Evolutionary conservation across 352 stramenopile genomes (phyloP), one percentile per base, ranked within the genome.

Genomic region (Globisporangium perplexum): DNA sequence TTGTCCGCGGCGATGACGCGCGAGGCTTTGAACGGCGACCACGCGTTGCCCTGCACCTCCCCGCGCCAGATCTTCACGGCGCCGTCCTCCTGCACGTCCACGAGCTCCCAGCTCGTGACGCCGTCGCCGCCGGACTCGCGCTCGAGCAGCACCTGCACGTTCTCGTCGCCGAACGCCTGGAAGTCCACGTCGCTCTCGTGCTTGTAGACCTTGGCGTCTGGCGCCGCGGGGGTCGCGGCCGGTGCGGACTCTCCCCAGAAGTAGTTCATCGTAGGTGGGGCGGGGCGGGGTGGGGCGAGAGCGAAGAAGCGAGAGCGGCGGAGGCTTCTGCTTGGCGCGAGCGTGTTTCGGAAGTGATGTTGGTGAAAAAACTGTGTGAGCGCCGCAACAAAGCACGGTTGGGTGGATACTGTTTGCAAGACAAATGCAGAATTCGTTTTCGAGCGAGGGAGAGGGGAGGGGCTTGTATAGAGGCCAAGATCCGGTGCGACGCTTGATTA

Each of bases 91-190:
- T 70, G 47, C 23, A 83, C 69, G 45, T 87, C 72, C 23, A 88
- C 69, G 51, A 90, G 53, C 43, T 84, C 72, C 83, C 83, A 93
- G 36, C 66, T 82, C 14, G 79, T 90, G 33, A 88, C 72, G 22
- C 75, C 69, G 65, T 90, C 80, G 2, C 71, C 57, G 38, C 77
- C 79, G 23, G 72, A 70, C 72, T 89, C 58, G 42, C 81, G 78
- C 20, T 63, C 62, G 0, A 90, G 67, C 46, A 93, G 63, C 42
- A 89, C 72, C 54, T 77, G 57, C 47, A 93, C 69, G 59, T 65
- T 88, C 50, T 90, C 74, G 36, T 86, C 69, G 43, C 72, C 76
- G 47, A 77, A 88, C 4, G 72, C 67, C 33, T 71, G 55, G 50
- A 88, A 85, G 61, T 88, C 72, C 54, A 91, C 68, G 35, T 89